Percentiles rank a stretch among this genome's conserved stretches.
Evolutionary conservation across 768 basidiomycete species (phyloP).

Genomic region (Suillus fuscotomentosus): DNA sequence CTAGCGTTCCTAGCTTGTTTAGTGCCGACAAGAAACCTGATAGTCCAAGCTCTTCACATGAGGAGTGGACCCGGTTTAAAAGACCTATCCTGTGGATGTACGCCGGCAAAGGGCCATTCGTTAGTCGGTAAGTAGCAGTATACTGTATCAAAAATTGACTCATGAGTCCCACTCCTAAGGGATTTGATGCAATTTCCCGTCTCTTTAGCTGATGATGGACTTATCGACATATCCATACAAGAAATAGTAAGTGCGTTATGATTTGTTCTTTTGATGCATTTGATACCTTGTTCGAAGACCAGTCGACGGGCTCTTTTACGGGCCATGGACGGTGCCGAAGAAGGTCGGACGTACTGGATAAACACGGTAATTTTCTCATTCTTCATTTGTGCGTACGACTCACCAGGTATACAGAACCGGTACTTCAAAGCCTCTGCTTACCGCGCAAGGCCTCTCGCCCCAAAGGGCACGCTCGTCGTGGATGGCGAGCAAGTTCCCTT

Average conservation of each 20-base stretch:
- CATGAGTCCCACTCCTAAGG: slow-evolving; percentile 30
- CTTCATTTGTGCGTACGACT: slow-evolving; percentile 8
- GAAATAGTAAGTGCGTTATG: slow-evolving; percentile 43
- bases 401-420: slow-evolving; percentile 44
- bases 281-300: slow-evolving; percentile 19
- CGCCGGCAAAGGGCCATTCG: slow-evolving; percentile 79
- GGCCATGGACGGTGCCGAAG: slow-evolving; percentile 58
- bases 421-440: slow-evolving; percentile 77
- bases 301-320: slow-evolving; percentile 47
- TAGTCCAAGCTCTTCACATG: slow-evolving; percentile 38
- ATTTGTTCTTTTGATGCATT: slow-evolving; percentile 6
- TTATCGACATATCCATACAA: slow-evolving; percentile 71
- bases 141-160: not conserved
- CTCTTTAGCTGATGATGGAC: slow-evolving; percentile 74
- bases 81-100: slow-evolving; percentile 68
- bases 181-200: slow-evolving; percentile 85
- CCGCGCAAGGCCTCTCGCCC: slow-evolving; percentile 58
- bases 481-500: slow-evolving; percentile 82
- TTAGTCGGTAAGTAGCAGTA: slow-evolving; percentile 46
- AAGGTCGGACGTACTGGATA: slow-evolving; percentile 63
- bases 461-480: slow-evolving; percentile 58
- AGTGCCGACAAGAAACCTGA: slow-evolving; percentile 14
- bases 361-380: slow-evolving; percentile 43
- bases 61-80: slow-evolving; percentile 72
- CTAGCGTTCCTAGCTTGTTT: slow-evolving; percentile 7